Evolutionary conservation across 2,329 filamentous ascomycete genomes (phyloP).

Genomic region (Pseudocercospora cruenta): DNA sequence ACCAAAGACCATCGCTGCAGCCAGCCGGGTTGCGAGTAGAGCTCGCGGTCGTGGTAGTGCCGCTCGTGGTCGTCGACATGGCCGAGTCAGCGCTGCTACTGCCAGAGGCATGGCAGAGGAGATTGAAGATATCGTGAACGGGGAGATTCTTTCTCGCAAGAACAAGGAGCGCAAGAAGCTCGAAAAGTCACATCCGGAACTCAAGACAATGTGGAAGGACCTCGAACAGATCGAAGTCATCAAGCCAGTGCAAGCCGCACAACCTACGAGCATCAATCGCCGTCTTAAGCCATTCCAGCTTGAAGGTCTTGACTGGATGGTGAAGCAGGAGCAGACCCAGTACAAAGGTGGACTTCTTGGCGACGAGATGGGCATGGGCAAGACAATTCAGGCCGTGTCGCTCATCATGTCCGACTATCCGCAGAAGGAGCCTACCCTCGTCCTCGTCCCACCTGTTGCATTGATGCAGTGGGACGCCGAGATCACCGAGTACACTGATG

Average conservation of each 20-base stretch:
- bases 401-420: constrained; percentile 98
- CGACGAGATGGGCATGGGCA: constrained; percentile 98
- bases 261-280: constrained; percentile 77
- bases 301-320: constrained; percentile 94
- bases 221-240: constrained; percentile 71
- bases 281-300: constrained; percentile 91
- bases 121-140: constrained; percentile 26
- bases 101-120: constrained; percentile 23
- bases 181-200: constrained; percentile 74
- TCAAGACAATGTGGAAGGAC: constrained; percentile 83
- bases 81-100: constrained; percentile 29
- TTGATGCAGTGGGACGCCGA: constrained; percentile 49
- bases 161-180: constrained; percentile 66
- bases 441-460: constrained; percentile 26
- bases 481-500: constrained; percentile 72
- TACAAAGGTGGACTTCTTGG: constrained; percentile 91
- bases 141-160: constrained; percentile 32
- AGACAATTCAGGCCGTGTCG: constrained; percentile 97
- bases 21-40: constrained; percentile 12
- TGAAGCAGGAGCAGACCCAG: constrained; percentile 77
- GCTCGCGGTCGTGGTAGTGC: constrained; percentile 11
- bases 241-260: constrained; percentile 64
- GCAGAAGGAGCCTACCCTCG: constrained; percentile 69
- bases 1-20: neutral
- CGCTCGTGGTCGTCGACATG: constrained; percentile 28